phyloP scores from a whole-genome alignment of 805 yeast species.

The Wickerhamomyces sydowiorum region DNA sequence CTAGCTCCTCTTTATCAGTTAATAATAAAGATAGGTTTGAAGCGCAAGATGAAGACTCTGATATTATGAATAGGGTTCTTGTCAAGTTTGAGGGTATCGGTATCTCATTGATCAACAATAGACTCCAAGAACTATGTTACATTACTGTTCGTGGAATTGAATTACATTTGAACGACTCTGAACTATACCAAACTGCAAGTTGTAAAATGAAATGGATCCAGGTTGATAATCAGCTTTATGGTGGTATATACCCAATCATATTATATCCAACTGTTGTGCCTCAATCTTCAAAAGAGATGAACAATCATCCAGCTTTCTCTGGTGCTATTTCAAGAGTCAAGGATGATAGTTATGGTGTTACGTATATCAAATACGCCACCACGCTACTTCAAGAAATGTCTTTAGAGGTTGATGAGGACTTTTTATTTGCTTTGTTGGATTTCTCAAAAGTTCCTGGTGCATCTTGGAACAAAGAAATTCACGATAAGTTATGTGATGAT shows the following conservation, averaged over 20 bases:
- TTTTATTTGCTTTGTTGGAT: slow-evolving; percentile 74
- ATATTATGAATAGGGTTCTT: slow-evolving; percentile 34
- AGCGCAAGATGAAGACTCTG: slow-evolving; percentile 32
- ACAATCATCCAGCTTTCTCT: slow-evolving; percentile 85
- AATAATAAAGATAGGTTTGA: slow-evolving; percentile 45
- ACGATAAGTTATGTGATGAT: slow-evolving; percentile 56
- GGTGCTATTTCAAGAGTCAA: slow-evolving; percentile 78
- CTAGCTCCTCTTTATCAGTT: slow-evolving; percentile 28
- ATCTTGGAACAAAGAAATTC: slow-evolving; percentile 49
- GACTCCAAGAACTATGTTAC: slow-evolving; percentile 75
- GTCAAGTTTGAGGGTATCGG: slow-evolving; percentile 83
- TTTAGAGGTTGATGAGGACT: slow-evolving; percentile 90
- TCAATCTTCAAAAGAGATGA: slow-evolving; percentile 75
- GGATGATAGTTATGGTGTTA: slow-evolving; percentile 87
- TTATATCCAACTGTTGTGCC: slow-evolving; percentile 89
- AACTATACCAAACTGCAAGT: slow-evolving; percentile 72
- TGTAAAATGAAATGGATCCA: slow-evolving; percentile 91
- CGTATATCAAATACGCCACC: slow-evolving; percentile 88
- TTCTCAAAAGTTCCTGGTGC: slow-evolving; percentile 81
- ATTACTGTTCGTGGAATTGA: slow-evolving; percentile 80
- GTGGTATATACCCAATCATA: slow-evolving; percentile 82
- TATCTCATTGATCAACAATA: slow-evolving; percentile 69
- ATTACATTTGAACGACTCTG: slow-evolving; percentile 75
- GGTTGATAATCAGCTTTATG: slow-evolving; percentile 85
- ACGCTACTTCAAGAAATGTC: slow-evolving; percentile 85